Conservation (phyloP, 2,329 filamentous ascomycete species). For the Phaeomoniella chlamydospora region DNA sequence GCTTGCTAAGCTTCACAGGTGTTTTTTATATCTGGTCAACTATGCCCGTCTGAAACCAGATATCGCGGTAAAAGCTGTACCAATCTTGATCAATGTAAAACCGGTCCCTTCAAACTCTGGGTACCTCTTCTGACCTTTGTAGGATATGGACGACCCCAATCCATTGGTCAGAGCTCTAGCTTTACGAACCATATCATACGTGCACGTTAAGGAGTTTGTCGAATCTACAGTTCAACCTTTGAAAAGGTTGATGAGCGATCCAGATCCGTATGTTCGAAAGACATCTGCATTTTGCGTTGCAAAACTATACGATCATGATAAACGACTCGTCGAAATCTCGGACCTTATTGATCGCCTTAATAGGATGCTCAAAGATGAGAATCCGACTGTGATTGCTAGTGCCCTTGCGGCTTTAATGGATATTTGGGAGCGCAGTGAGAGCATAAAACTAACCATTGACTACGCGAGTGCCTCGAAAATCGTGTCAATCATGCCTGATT, state of each 20-base stretch:
- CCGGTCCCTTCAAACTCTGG: background rate
- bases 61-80: conserved; percentile 81
- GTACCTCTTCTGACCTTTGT: conserved; percentile 3
- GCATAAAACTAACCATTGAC: conserved; percentile 95
- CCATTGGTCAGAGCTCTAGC: conserved; percentile 85
- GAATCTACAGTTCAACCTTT: conserved; percentile 76
- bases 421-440: conserved; percentile 96
- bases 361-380: conserved; percentile 80
- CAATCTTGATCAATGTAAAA: conserved; percentile 64
- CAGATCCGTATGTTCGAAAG: conserved; percentile 93
- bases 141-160: conserved; percentile 91
- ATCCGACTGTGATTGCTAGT: conserved; percentile 92
- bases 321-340: conserved; percentile 73
- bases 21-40: conserved; percentile 93
- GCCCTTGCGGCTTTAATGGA: conserved; percentile 85
- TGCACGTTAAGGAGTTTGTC: conserved; percentile 92
- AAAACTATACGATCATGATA: conserved; percentile 95
- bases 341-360: conserved; percentile 90
- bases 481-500: conserved; percentile 89
- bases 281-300: conserved; percentile 93
- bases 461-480: conserved; percentile 97
- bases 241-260: conserved; percentile 68
- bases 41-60: conserved; percentile 92
- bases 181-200: conserved; percentile 89
- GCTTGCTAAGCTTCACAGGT: conserved; percentile 41